These are phyloP conservation scores for Potentilla sterilis DNA, from an alignment of 306 rosid species.

Conservation along the genomic window DNA sequence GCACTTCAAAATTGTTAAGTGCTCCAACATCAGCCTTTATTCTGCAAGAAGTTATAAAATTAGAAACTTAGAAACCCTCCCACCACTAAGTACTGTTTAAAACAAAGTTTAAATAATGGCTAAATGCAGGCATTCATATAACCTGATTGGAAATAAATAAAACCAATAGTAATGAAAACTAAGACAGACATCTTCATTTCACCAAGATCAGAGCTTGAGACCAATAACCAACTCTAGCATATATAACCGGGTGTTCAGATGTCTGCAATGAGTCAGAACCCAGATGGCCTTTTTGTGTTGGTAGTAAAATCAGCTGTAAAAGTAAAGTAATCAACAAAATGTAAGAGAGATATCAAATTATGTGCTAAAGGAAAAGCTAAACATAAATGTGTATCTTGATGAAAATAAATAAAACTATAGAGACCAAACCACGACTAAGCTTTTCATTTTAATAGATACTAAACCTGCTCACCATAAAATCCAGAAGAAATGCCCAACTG, in stretches of 20 bases:
- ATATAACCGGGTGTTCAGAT: not conserved
- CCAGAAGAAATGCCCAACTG: not conserved
- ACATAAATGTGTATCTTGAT: not conserved
- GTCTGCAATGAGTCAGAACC: not conserved
- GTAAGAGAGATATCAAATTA: too few species aligned
- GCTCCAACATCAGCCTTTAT: conserved; percentile 53
- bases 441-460: not conserved
- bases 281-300: not conserved
- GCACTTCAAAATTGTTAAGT: conserved; percentile 72
- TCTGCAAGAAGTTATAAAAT: conserved; percentile 29
- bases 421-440: not conserved
- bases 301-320: not conserved
- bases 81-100: not conserved
- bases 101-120: not conserved
- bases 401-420: not conserved
- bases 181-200: conserved; percentile 55
- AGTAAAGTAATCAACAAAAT: not conserved
- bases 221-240: not conserved
- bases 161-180: not conserved
- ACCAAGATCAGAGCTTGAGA: conserved; percentile 4
- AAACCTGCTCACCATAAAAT: not conserved
- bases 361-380: not conserved
- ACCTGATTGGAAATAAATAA: not conserved
- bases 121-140: not conserved
- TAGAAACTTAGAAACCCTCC: not conserved